These are phyloP conservation scores for Manihot esculenta DNA, from an alignment of 441 rosid species.

Conservation along the genomic window DNA sequence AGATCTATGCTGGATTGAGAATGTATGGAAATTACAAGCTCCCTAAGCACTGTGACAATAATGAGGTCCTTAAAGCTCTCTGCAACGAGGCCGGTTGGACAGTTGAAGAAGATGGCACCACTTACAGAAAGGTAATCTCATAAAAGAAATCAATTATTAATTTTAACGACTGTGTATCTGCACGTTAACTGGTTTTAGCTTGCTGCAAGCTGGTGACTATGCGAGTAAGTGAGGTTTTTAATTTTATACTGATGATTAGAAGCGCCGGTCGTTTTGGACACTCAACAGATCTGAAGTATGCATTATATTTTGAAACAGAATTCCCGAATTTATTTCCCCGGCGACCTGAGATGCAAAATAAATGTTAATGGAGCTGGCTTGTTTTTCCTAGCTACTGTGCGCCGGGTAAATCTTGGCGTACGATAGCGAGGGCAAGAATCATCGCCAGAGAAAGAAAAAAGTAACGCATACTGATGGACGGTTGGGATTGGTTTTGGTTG, in stretches of 20 bases:
- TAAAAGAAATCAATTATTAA: not conserved
- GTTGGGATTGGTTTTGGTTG: slow-evolving; percentile 21
- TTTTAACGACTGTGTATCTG: too few relatives aligned
- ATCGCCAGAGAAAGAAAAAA: not conserved
- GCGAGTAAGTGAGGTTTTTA: slow-evolving; percentile 8
- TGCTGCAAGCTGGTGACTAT: not conserved
- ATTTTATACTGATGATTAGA: slow-evolving; percentile 1
- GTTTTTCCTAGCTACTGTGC: slow-evolving; percentile 15
- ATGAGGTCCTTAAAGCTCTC: slow-evolving; percentile 95
- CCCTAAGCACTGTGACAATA: slow-evolving; percentile 97
- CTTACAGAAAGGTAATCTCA: slow-evolving; percentile 76
- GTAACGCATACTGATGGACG: slow-evolving; percentile 25
- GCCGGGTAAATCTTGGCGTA: slow-evolving; percentile 20
- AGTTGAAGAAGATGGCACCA: slow-evolving; percentile 97
- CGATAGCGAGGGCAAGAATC: not conserved
- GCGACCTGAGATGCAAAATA: not conserved
- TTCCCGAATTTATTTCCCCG: not conserved
- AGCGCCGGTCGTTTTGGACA: not conserved
- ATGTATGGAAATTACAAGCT: slow-evolving; percentile 90
- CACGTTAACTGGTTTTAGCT: not conserved
- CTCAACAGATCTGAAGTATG: slow-evolving; percentile 16
- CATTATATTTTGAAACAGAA: not conserved
- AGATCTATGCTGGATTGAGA: slow-evolving; percentile 89
- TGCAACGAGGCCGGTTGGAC: slow-evolving; percentile 98
- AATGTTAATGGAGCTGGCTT: not conserved